Evolutionary conservation across 2,329 filamentous ascomycete genomes (phyloP).

Genomic region (Colletotrichum plurivorum): DNA sequence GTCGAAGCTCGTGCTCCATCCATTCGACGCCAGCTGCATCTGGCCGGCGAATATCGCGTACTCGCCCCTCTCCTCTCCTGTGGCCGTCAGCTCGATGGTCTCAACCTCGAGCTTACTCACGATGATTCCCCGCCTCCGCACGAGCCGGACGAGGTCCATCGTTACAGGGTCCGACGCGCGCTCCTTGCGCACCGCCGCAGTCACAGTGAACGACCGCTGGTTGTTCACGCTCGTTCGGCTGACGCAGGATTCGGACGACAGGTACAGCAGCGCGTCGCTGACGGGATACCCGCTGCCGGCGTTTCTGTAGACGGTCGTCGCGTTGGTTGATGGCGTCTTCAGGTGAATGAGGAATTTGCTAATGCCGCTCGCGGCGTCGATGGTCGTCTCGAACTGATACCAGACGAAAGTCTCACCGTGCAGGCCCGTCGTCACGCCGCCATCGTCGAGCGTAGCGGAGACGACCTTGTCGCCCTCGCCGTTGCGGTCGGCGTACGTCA

Average conservation of each 20-base stretch:
- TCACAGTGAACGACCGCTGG: constrained; percentile 33
- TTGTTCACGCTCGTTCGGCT: constrained; percentile 33
- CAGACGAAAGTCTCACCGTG: constrained; percentile 47
- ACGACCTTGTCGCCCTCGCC: constrained; percentile 30
- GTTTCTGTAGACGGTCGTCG: constrained; percentile 44
- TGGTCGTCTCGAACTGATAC: constrained; percentile 47
- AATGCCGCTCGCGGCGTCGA: constrained; percentile 47
- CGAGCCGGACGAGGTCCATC: constrained; percentile 36
- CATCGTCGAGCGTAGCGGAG: constrained; percentile 30
- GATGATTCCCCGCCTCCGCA: constrained; percentile 35
- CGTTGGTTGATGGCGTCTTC: constrained; percentile 44
- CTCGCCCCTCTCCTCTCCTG: constrained; percentile 21
- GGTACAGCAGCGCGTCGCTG: constrained; percentile 46
- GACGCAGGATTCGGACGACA: constrained; percentile 46
- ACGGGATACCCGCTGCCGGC: constrained; percentile 48
- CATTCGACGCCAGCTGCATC: constrained; percentile 32
- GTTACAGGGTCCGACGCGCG: constrained; percentile 16
- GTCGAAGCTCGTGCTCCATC: constrained; percentile 41
- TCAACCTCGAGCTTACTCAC: constrained; percentile 30
- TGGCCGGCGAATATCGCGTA: constrained; percentile 27
- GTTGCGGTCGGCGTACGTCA: constrained; percentile 37
- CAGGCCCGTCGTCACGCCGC: constrained; percentile 44
- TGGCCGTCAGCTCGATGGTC: constrained; percentile 22
- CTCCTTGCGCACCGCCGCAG: constrained; percentile 35
- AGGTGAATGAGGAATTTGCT: constrained; percentile 50